phyloP scores from a whole-genome alignment of 2,329 filamentous ascomycete species.

The Calonectria naviculata region DNA sequence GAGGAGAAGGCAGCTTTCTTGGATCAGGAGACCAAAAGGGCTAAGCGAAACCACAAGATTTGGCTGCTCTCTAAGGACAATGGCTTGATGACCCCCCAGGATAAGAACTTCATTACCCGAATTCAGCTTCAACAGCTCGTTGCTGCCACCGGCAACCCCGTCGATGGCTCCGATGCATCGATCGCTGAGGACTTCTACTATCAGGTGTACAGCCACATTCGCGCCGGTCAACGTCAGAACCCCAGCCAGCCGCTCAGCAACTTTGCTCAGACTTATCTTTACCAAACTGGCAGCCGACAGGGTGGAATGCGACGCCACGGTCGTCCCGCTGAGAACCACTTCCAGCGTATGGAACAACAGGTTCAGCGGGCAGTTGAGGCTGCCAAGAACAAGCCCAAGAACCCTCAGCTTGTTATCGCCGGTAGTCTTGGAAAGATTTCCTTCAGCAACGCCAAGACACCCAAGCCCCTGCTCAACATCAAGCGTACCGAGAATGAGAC shows the following conservation, averaged over 20 bases:
- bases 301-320: constrained; percentile 80
- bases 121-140: constrained; percentile 98
- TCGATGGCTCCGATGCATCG: constrained; percentile 83
- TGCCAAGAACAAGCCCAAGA: constrained; percentile 97
- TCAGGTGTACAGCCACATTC: constrained; percentile 95
- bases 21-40: constrained; percentile 91
- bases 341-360: constrained; percentile 99
- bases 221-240: constrained; percentile 88
- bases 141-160: constrained; percentile 87
- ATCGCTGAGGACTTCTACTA: constrained; percentile 98
- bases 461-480: constrained; percentile 93
- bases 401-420: constrained; percentile 95
- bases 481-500: constrained; percentile 82
- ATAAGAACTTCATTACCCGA: constrained; percentile 99
- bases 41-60: constrained; percentile 99
- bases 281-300: constrained; percentile 90
- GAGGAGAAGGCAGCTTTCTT: constrained; percentile 87
- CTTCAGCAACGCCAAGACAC: constrained; percentile 98
- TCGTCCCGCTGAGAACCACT: constrained; percentile 92
- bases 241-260: constrained; percentile 94
- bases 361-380: constrained; percentile 97
- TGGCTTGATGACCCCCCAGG: constrained; percentile 97
- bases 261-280: constrained; percentile 97
- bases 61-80: constrained; percentile 93
- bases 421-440: constrained; percentile 98